These are phyloP conservation scores for Trifolium pratense DNA, from an alignment of 306 rosid genomes.

Conservation along the genomic window DNA sequence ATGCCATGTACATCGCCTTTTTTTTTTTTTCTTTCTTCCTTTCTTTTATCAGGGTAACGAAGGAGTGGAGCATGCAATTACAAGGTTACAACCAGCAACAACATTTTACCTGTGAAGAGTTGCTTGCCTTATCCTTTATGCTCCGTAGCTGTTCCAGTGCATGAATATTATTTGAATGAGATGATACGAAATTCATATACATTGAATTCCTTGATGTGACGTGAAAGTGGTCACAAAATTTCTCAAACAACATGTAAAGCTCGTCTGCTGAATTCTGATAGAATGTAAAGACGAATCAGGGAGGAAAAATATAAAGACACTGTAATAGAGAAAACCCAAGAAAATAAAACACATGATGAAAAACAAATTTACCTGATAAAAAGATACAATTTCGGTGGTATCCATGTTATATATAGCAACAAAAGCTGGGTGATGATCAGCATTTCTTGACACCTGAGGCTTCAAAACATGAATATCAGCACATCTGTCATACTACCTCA, in stretches of 20 bases:
- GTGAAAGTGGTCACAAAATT: slow-evolving; percentile 83
- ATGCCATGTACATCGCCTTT: background rate
- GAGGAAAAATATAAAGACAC: slow-evolving; percentile 8
- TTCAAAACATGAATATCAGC: slow-evolving; percentile 46
- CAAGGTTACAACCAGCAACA: slow-evolving; percentile 34
- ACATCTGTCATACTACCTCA: slow-evolving; percentile 37
- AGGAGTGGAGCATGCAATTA: slow-evolving; percentile 5
- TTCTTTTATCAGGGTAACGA: slow-evolving; percentile 10
- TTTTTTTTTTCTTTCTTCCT: no score
- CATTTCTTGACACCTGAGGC: slow-evolving; percentile 76
- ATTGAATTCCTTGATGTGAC: slow-evolving; percentile 72
- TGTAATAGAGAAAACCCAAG: slow-evolving; percentile 11
- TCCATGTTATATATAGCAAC: slow-evolving; percentile 96
- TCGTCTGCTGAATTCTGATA: slow-evolving; percentile 85
- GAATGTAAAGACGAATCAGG: slow-evolving; percentile 47
- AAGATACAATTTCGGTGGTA: slow-evolving; percentile 90
- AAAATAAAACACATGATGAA: slow-evolving; percentile 31
- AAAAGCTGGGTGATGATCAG: slow-evolving; percentile 82
- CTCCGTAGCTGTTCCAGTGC: slow-evolving; percentile 75
- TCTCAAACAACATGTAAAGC: slow-evolving; percentile 85
- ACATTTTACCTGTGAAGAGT: slow-evolving; percentile 69
- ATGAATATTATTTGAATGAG: slow-evolving; percentile 83
- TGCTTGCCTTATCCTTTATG: slow-evolving; percentile 73
- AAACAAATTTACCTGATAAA: slow-evolving; percentile 74
- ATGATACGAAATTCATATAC: slow-evolving; percentile 81